Base-by-base conservation (phyloP, 2,329 filamentous ascomycete genomes). In the Mariannaea elegans region DNA sequence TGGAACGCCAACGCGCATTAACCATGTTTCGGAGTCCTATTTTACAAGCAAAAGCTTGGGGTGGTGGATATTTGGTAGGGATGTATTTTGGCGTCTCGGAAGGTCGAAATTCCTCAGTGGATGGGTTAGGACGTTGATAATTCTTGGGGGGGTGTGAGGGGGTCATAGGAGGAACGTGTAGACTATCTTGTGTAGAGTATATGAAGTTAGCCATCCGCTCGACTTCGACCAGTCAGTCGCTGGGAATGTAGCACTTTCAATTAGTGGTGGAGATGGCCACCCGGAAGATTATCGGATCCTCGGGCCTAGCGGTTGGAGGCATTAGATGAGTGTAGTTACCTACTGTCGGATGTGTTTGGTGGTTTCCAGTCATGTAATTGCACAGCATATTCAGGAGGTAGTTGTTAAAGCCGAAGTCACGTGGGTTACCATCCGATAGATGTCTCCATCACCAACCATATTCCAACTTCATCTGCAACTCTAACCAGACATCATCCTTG, bases 41-140 rank as follows among this genome's bases (percentile, higher is more conserved):
- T 69, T 72, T 66, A 58, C 57, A 45, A 71, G 68, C 61, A 71
- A 70, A 71, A 72, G 63, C 64, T 64, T 59, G 58, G 66, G 66
- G 50, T 27, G 55, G 59, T 64, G 64, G 66, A 64, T 56, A 65
- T 64, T 63, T 59, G 64, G 59, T 47, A 65, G 62, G 62, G 60
- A 63, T 65, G 61, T 66, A 60, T 64, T 65, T 68, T 51, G 68
- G 70, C 67, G 69, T 71, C 69, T 69, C 44, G 65, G 70, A 61
- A 69, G 65, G 66, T 60, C 60, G 47, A 56, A 56, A 65, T 61
- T 65, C 65, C 66, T 70, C 68, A 65, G 61, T 51, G 58, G 62
- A 64, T 52, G 65, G 67, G 47, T 64, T 62, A 65, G 60, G 61
- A 65, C 52, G 56, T 63, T 68, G 62, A 42, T 66, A 69, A 71